These are phyloP conservation scores for Candida nitratophila DNA, from an alignment of 805 yeast species.

Conservation along the genomic window DNA sequence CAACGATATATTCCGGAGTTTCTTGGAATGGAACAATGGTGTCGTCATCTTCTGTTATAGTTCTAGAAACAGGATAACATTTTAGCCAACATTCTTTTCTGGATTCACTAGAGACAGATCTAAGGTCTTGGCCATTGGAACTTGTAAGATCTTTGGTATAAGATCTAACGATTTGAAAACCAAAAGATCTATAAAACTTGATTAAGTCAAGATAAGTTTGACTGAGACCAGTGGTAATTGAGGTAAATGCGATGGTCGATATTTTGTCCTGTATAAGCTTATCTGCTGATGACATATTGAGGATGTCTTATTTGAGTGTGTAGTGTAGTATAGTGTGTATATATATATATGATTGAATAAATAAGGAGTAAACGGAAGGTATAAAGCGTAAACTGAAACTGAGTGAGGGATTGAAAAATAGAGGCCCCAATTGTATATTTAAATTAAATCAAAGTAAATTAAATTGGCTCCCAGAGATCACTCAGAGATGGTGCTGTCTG, in stretches of 20 bases:
- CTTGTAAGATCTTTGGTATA: constrained; percentile 44
- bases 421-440: no score
- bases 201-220: constrained; percentile 38
- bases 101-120: constrained; percentile 62
- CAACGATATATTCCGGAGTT: constrained; percentile 16
- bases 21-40: constrained; percentile 30
- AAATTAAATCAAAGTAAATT: no score
- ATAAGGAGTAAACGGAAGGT: no score
- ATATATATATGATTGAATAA: no score
- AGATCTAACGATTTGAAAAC: constrained; percentile 54
- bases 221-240: constrained; percentile 51
- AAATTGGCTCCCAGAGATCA: no score
- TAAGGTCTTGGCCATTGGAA: constrained; percentile 21
- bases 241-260: constrained; percentile 41
- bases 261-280: background rate
- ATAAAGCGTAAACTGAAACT: no score
- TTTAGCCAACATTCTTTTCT: constrained; percentile 68
- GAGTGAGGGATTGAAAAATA: no score
- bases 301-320: background rate
- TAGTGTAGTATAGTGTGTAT: no score
- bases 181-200: constrained; percentile 52
- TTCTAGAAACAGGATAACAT: constrained; percentile 42
- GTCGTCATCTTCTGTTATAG: constrained; percentile 9
- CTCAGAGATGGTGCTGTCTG: no score
- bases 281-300: background rate